A percentile compares a stretch with the other conserved stretches of the same genome.
phyloP scores from a whole-genome alignment of 73 alveolate species.

The Blepharisma japonicum region DNA sequence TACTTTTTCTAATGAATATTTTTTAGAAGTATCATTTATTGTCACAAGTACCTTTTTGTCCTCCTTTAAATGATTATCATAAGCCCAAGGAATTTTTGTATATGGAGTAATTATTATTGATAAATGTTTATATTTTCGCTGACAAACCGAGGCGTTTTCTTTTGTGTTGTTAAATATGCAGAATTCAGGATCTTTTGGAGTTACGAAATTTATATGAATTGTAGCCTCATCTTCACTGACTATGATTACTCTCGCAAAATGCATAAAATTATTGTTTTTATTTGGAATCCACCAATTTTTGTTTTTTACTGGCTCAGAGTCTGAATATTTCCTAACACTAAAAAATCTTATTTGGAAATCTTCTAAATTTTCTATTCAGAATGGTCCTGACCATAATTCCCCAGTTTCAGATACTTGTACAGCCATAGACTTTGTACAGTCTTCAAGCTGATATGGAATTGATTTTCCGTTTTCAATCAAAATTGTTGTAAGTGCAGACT shows the following conservation, averaged over 20 bases:
- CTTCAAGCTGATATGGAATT: conserved; percentile 6
- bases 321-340: not conserved
- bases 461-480: not conserved
- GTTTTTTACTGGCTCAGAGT: not conserved
- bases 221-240: conserved; percentile 61
- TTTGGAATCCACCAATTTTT: conserved; percentile 27
- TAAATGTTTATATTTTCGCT: not conserved
- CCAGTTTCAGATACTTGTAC: not conserved
- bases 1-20: not conserved
- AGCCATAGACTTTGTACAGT: not conserved
- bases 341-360: conserved; percentile 43
- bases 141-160: not conserved
- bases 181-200: conserved; percentile 42
- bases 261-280: conserved; percentile 25
- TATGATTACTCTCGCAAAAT: conserved; percentile 42
- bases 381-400: conserved; percentile 46
- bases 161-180: not conserved
- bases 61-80: not conserved
- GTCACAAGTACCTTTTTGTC: not conserved
- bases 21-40: not conserved
- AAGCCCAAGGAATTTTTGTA: not conserved
- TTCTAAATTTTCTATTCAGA: conserved; percentile 49
- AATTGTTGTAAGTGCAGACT: not conserved
- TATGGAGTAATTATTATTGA: not conserved
- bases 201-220: conserved; percentile 38